A percentile compares a stretch with the other conserved stretches of the same genome.
Evolutionary conservation across 352 stramenopile species (phyloP).

Genomic region (Pythium rishiriense): DNA sequence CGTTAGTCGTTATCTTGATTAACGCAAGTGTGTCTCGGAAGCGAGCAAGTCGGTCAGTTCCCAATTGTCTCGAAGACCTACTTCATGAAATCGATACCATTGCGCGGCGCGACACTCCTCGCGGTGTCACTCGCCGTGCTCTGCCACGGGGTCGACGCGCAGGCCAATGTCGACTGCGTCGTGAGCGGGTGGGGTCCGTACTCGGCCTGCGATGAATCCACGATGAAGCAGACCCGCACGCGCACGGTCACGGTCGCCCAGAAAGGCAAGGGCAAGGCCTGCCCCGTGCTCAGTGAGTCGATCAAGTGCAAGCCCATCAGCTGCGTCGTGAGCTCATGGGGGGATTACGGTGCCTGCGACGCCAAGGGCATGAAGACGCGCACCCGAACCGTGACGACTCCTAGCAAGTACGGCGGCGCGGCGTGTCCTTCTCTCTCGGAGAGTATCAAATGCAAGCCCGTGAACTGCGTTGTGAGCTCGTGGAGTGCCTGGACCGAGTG

Average conservation of each 20-base stretch:
- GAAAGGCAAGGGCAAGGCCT: conserved; percentile 37
- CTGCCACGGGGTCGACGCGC: background rate
- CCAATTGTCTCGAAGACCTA: too few relatives aligned
- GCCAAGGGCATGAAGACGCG: conserved; percentile 38
- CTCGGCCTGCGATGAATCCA: conserved; percentile 35
- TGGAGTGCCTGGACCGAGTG: conserved; percentile 51
- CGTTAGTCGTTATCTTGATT: background rate
- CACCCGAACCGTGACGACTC: conserved; percentile 37
- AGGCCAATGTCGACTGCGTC: conserved; percentile 49
- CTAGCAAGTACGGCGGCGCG: conserved; percentile 36
- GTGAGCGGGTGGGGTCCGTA: conserved; percentile 55
- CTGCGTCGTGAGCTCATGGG: conserved; percentile 59
- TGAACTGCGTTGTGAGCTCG: conserved; percentile 46
- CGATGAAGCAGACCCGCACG: conserved; percentile 41
- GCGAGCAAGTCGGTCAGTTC: too few relatives aligned
- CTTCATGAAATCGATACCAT: background rate
- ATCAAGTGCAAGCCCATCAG: conserved; percentile 51
- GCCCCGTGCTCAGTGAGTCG: conserved; percentile 47
- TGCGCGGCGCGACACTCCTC: background rate
- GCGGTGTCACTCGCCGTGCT: background rate
- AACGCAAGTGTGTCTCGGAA: background rate
- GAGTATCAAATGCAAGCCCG: conserved; percentile 36
- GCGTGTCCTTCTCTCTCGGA: conserved; percentile 48
- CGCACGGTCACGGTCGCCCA: conserved; percentile 33
- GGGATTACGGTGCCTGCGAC: conserved; percentile 34